Percentiles rank a stretch among this genome's conserved stretches.
phyloP scores from a whole-genome alignment of 2,329 filamentous ascomycete genomes.

The Calonectria pteridis region DNA sequence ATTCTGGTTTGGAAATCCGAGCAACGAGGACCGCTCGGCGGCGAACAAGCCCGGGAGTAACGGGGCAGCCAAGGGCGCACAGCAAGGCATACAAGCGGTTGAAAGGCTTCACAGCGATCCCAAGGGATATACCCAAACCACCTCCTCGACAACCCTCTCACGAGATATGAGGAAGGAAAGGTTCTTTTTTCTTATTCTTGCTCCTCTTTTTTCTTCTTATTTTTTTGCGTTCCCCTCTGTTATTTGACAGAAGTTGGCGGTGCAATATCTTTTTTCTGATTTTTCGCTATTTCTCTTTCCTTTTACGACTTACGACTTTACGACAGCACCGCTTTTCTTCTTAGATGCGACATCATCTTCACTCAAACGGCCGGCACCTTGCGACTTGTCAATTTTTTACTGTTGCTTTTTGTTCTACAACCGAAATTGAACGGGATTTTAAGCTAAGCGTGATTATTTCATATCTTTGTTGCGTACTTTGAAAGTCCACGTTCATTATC shows the following conservation, averaged over 20 bases:
- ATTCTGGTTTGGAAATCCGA: constrained; percentile 30
- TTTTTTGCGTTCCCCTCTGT: constrained; percentile 1
- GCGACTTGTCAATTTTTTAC: constrained; percentile 15
- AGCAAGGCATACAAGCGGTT: constrained; percentile 50
- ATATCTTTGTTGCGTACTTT: constrained; percentile 2
- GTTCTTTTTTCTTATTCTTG: constrained; percentile 14
- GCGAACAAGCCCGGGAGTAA: constrained; percentile 28
- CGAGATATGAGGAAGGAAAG: constrained; percentile 36
- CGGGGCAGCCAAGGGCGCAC: constrained; percentile 33
- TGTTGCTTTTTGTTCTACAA: constrained; percentile 19
- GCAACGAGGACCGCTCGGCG: constrained; percentile 28
- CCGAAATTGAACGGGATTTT: constrained; percentile 27
- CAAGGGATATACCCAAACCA: constrained; percentile 47
- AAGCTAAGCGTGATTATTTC: constrained; percentile 6
- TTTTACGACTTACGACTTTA: constrained; percentile 45
- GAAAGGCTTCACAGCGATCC: constrained; percentile 55
- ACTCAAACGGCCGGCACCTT: constrained; percentile 35
- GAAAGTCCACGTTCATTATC: constrained; percentile 1
- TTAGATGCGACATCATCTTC: constrained; percentile 39
- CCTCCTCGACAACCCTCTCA: constrained; percentile 43
- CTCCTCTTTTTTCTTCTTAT: constrained; percentile 10
- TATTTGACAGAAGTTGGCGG: constrained; percentile 29
- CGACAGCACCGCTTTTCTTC: constrained; percentile 38
- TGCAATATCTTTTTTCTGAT: constrained; percentile 23
- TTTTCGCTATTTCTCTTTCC: background rate